Percentiles rank a stretch among this genome's conserved stretches.
These are phyloP conservation scores for Cytospora mali DNA, from an alignment of 2,329 filamentous ascomycete species.

Conservation along the genomic window DNA sequence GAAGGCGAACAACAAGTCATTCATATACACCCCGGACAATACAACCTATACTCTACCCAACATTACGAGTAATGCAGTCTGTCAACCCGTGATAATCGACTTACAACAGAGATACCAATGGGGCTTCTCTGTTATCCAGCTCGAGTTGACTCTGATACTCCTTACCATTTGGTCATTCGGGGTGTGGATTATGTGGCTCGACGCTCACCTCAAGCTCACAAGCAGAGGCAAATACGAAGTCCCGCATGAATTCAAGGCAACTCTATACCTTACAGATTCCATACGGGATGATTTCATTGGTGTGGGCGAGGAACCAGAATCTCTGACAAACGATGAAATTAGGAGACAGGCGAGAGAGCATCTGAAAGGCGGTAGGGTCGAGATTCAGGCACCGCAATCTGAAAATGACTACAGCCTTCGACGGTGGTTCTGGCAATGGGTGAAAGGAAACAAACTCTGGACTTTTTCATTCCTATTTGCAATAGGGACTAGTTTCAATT, in stretches of 20 bases:
- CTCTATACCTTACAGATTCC: constrained; percentile 1
- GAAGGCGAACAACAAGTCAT: background rate
- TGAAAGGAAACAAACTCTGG: constrained; percentile 10
- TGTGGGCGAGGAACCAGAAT: background rate
- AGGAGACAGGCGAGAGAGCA: background rate
- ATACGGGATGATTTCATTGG: background rate
- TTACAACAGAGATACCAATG: constrained; percentile 31
- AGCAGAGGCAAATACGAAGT: constrained; percentile 8
- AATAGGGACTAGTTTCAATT: background rate
- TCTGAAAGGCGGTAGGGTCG: constrained; percentile 3
- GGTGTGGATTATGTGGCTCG: constrained; percentile 30
- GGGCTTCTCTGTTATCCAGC: constrained; percentile 36
- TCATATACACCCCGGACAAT: background rate
- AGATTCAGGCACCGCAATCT: background rate
- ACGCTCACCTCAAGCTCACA: constrained; percentile 23
- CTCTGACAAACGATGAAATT: background rate
- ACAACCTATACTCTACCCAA: background rate
- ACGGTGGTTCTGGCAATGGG: background rate
- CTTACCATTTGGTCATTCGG: constrained; percentile 32
- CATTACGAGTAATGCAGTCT: constrained; percentile 3
- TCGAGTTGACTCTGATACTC: constrained; percentile 26
- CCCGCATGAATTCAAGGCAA: constrained; percentile 2
- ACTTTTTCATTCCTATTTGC: background rate
- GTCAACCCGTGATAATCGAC: background rate
- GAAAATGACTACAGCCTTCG: background rate